Evolutionary conservation across 139 green algal species (phyloP).

Genomic region (Chlorokybus atmophyticus): DNA sequence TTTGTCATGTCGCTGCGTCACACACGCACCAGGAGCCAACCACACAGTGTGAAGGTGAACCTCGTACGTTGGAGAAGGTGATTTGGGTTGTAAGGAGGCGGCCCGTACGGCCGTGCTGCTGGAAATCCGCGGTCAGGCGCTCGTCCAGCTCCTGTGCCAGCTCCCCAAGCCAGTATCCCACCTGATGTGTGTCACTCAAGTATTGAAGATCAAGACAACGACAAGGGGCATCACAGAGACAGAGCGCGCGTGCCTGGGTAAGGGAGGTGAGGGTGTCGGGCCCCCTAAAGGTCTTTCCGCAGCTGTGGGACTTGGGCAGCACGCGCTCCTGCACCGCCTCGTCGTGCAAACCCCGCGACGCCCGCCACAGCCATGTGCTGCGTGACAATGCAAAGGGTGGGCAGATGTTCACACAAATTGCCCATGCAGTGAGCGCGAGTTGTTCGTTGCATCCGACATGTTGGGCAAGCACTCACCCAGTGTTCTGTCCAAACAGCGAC

Average conservation of each 20-base stretch:
- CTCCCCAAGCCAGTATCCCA: constrained; percentile 44
- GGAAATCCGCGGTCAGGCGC: constrained; percentile 38
- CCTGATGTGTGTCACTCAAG: neutral
- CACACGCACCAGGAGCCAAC: too few species aligned
- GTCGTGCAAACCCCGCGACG: constrained; percentile 48
- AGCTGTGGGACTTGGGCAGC: constrained; percentile 51
- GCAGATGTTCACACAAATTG: too few species aligned
- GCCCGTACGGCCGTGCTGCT: neutral
- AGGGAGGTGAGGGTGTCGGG: constrained; percentile 25
- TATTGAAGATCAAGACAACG: neutral
- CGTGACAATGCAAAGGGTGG: too few species aligned
- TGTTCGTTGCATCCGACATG: too few species aligned
- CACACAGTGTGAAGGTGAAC: too few species aligned
- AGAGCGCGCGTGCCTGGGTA: constrained; percentile 15
- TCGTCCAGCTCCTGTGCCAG: constrained; percentile 51
- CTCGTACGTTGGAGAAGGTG: too few species aligned
- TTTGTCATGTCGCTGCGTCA: too few species aligned
- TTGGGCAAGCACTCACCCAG: constrained; percentile 12
- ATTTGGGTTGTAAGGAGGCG: constrained; percentile 4
- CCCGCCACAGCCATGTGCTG: constrained; percentile 30
- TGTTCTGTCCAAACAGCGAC: constrained; percentile 21
- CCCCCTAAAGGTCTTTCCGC: constrained; percentile 66
- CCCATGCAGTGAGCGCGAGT: too few species aligned
- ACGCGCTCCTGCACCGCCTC: constrained; percentile 47
- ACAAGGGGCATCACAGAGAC: neutral